A percentile compares a stretch with the other conserved stretches of the same genome.
Conservation (phyloP, 441 rosid genomes). For the Viola pubescens region DNA sequence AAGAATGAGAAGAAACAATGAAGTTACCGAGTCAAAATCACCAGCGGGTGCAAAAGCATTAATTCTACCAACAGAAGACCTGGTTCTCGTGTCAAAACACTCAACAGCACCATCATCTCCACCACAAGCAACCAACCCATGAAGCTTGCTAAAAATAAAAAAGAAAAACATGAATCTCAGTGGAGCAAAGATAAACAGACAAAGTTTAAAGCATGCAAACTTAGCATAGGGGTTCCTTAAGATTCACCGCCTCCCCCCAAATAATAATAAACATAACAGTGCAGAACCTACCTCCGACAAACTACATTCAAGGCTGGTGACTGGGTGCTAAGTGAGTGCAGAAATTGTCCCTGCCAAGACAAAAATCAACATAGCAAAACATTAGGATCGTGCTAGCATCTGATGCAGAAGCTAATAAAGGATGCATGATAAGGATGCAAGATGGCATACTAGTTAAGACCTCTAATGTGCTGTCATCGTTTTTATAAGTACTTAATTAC, state of each 20-base stretch:
- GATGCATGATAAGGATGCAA: too few relatives aligned
- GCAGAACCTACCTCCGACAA: conserved; percentile 62
- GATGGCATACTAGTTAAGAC: too few relatives aligned
- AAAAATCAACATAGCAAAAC: not conserved
- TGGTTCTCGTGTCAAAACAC: conserved; percentile 81
- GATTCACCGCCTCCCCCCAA: conserved; percentile 1
- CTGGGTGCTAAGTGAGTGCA: conserved; percentile 60
- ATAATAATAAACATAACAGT: not conserved
- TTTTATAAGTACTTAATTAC: too few relatives aligned
- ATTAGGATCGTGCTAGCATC: not conserved
- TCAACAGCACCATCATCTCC: conserved; percentile 95
- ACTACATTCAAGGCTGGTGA: conserved; percentile 90
- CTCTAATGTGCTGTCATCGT: too few relatives aligned
- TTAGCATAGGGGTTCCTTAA: not conserved
- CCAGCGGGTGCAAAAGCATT: conserved; percentile 69
- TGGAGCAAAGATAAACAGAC: conserved; percentile 11
- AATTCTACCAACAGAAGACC: conserved; percentile 73
- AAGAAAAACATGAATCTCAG: conserved; percentile 15
- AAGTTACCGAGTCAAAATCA: conserved; percentile 52
- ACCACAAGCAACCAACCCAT: conserved; percentile 94
- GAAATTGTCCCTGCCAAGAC: conserved; percentile 59
- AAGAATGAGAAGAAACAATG: conserved; percentile 1
- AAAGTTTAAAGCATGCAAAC: conserved; percentile 2
- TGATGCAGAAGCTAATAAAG: too few relatives aligned
- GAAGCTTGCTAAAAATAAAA: conserved; percentile 50